Evolutionary conservation across 192 early-diverging fungal species (phyloP).

Genomic region (Anaeromyces robustus): DNA sequence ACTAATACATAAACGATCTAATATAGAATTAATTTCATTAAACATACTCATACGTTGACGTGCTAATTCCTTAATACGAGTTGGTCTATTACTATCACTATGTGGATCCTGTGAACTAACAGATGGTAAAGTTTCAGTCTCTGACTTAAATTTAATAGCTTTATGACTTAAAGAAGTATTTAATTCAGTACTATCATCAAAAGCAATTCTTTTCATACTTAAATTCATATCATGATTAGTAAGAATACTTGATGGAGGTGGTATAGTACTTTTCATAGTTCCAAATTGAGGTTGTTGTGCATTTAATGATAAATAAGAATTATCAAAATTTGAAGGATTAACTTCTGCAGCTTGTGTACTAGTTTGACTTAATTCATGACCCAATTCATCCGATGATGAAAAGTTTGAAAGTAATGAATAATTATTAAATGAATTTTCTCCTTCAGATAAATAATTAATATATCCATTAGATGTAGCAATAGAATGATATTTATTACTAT

Average conservation of each 20-base stretch:
- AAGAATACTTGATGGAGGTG: neutral
- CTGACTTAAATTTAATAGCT: neutral
- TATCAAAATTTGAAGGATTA: neutral
- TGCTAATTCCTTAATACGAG: neutral
- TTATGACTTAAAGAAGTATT: neutral
- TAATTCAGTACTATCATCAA: neutral
- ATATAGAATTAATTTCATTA: neutral
- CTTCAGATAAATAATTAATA: neutral
- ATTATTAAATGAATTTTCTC: neutral
- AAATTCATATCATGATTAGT: neutral
- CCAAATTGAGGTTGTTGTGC: neutral
- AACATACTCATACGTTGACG: neutral
- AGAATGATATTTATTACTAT: neutral
- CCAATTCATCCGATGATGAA: neutral
- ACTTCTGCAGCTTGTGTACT: neutral
- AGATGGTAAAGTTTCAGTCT: neutral
- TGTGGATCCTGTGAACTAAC: neutral
- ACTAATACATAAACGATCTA: neutral
- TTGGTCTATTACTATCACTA: neutral
- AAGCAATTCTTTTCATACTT: neutral
- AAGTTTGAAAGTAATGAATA: neutral
- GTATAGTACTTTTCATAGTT: neutral
- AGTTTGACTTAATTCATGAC: neutral
- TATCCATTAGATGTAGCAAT: neutral
- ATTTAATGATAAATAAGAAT: neutral